Percentiles rank a stretch among this genome's conserved stretches.
Evolutionary conservation across 2,329 filamentous ascomycete species (phyloP).

Genomic region (Monosporascus sp.): DNA sequence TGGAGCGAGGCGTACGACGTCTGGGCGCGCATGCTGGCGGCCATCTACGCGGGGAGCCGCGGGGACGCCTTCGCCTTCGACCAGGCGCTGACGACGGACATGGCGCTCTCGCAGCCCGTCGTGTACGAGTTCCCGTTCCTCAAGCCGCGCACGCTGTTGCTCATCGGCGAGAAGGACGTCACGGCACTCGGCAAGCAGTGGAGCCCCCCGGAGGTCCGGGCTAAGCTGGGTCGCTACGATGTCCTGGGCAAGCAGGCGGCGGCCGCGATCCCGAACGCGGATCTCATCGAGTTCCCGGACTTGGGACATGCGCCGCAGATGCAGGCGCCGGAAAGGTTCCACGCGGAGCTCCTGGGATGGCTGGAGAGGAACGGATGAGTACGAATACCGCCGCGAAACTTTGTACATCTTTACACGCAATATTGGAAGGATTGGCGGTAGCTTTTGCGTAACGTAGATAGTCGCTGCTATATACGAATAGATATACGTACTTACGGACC

Average conservation of each 20-base stretch:
- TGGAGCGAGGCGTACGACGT: slow-evolving; percentile 47
- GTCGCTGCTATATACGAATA: too few relatives aligned
- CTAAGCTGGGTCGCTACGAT: slow-evolving; percentile 43
- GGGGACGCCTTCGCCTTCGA: slow-evolving; percentile 39
- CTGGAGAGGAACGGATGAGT: slow-evolving; percentile 16
- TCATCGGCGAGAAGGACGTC: slow-evolving; percentile 47
- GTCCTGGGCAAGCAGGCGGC: slow-evolving; percentile 42
- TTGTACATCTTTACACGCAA: too few relatives aligned
- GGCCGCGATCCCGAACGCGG: slow-evolving; percentile 37
- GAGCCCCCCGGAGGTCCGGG: slow-evolving; percentile 39
- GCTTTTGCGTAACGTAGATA: too few relatives aligned
- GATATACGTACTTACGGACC: too few relatives aligned
- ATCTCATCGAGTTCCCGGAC: slow-evolving; percentile 41
- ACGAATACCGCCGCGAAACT: not conserved
- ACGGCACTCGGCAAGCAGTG: slow-evolving; percentile 52
- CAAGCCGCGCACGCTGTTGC: slow-evolving; percentile 40
- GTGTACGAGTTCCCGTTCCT: slow-evolving; percentile 45
- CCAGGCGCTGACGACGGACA: slow-evolving; percentile 48
- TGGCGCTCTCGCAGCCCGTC: slow-evolving; percentile 49
- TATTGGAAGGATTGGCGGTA: too few relatives aligned
- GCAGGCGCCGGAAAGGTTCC: slow-evolving; percentile 42
- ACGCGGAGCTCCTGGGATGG: slow-evolving; percentile 42
- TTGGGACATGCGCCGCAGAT: slow-evolving; percentile 51
- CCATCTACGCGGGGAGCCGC: slow-evolving; percentile 43
- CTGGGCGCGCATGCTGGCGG: slow-evolving; percentile 51